phyloP scores from a whole-genome alignment of 768 basidiomycete species.

The Russula sp. region DNA sequence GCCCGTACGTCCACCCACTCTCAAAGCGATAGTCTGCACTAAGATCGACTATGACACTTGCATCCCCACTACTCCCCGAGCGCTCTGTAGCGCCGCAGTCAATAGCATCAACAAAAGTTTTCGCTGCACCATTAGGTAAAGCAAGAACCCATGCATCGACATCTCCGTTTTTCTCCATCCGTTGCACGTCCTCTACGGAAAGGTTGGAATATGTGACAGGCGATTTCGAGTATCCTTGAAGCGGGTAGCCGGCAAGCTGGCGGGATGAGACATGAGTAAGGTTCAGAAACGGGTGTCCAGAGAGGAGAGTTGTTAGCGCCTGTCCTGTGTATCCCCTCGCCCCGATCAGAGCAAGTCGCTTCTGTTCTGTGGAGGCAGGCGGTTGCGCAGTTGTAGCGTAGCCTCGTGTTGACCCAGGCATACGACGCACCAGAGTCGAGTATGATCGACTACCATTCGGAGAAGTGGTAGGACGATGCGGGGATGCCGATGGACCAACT shows the following conservation, averaged over 20 bases:
- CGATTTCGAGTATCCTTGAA: slow-evolving; percentile 78
- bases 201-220: slow-evolving; percentile 75
- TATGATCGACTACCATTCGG: slow-evolving; percentile 45
- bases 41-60: slow-evolving; percentile 85
- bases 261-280: slow-evolving; percentile 97
- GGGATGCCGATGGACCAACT: slow-evolving; percentile 66
- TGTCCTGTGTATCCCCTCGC: slow-evolving; percentile 96
- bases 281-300: slow-evolving; percentile 80
- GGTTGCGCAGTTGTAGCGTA: slow-evolving; percentile 62
- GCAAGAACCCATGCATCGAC: slow-evolving; percentile 99
- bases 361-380: slow-evolving; percentile 54
- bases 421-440: slow-evolving; percentile 51
- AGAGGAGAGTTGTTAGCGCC: slow-evolving; percentile 80
- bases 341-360: slow-evolving; percentile 90
- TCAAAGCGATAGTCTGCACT: slow-evolving; percentile 96
- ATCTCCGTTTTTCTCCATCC: slow-evolving; percentile 82
- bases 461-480: slow-evolving; percentile 39
- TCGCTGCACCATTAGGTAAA: slow-evolving; percentile 93
- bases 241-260: slow-evolving; percentile 76
- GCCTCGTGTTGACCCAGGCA: slow-evolving; percentile 54
- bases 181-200: slow-evolving; percentile 67
- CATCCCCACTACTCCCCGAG: slow-evolving; percentile 32
- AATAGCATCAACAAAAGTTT: slow-evolving; percentile 94
- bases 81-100: slow-evolving; percentile 66
- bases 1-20: slow-evolving; percentile 92